A percentile compares a stretch with the other conserved stretches of the same genome.
Evolutionary conservation across 2,329 filamentous ascomycete species (phyloP).

Genomic region (Coniella vitis): DNA sequence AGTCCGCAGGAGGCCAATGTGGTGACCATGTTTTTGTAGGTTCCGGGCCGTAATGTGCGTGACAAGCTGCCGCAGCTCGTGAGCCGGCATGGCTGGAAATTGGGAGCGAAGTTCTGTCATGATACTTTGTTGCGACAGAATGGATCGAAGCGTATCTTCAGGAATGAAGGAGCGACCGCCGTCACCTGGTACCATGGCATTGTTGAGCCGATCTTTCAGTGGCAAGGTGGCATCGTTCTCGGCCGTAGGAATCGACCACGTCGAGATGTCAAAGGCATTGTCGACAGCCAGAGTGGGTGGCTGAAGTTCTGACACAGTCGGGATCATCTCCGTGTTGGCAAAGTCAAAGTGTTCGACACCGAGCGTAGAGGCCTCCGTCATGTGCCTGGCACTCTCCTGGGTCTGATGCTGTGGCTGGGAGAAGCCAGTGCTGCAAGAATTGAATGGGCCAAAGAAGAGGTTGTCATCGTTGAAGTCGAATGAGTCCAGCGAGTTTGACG

Average conservation of each 20-base stretch:
- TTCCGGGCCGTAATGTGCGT: constrained; percentile 1
- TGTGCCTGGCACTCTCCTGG: constrained; percentile 3
- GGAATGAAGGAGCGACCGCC: constrained; percentile 12
- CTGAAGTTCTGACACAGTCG: neutral
- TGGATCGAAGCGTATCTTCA: constrained; percentile 3
- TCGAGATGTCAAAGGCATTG: constrained; percentile 5
- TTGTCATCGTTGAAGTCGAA: constrained; percentile 15
- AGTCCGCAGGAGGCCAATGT: constrained; percentile 2
- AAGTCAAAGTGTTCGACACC: constrained; percentile 13
- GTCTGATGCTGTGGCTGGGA: constrained; percentile 1
- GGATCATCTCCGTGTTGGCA: constrained; percentile 3
- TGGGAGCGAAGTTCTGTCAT: constrained; percentile 4
- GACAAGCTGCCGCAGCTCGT: constrained; percentile 9
- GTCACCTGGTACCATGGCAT: constrained; percentile 11
- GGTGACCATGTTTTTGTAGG: neutral
- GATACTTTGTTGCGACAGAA: constrained; percentile 8
- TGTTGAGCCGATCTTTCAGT: constrained; percentile 13
- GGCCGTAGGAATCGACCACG: constrained; percentile 4
- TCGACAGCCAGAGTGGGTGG: neutral
- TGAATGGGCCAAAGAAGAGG: constrained; percentile 12
- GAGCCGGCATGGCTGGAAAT: neutral
- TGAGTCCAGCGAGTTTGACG: constrained; percentile 7
- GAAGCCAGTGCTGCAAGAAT: constrained; percentile 10
- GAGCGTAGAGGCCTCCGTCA: constrained; percentile 3
- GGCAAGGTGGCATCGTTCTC: neutral